Evolutionary conservation across 169 alveolate genomes (phyloP).

Genomic region (Eimeria acervulina): DNA sequence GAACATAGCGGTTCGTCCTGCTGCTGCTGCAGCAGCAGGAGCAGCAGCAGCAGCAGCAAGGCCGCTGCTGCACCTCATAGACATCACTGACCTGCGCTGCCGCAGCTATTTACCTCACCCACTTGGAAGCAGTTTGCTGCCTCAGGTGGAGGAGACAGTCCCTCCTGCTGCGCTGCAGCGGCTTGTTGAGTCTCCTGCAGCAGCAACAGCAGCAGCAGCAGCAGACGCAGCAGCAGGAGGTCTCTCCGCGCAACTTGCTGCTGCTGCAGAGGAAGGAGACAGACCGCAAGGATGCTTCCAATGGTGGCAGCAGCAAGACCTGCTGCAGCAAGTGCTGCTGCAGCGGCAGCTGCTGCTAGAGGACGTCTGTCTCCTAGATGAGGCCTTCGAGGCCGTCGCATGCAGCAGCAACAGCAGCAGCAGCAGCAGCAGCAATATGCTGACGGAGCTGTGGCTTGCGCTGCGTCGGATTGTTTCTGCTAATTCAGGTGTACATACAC

Average conservation of each 20-base stretch:
- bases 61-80: constrained; percentile 20
- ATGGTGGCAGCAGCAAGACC: constrained; percentile 21
- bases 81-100: constrained; percentile 18
- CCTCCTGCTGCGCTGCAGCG: constrained; percentile 57
- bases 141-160: too few relatives aligned
- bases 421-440: constrained; percentile 44
- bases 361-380: constrained; percentile 65
- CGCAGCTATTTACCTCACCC: background rate
- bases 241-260: background rate
- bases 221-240: constrained; percentile 41
- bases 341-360: constrained; percentile 63
- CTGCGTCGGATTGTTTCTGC: constrained; percentile 42
- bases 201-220: constrained; percentile 51
- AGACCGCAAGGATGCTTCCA: background rate
- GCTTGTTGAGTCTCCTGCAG: constrained; percentile 50
- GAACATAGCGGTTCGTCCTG: constrained; percentile 18
- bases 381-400: constrained; percentile 40
- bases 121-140: too few relatives aligned
- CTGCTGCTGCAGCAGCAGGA: background rate
- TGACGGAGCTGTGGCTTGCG: constrained; percentile 38
- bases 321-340: background rate
- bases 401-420: constrained; percentile 44
- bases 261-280: constrained; percentile 3
- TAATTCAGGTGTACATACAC: constrained; percentile 16
- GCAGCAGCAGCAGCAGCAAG: constrained; percentile 9